These are phyloP conservation scores for Amylocystis lapponica DNA, from an alignment of 768 basidiomycete genomes.

Conservation along the genomic window DNA sequence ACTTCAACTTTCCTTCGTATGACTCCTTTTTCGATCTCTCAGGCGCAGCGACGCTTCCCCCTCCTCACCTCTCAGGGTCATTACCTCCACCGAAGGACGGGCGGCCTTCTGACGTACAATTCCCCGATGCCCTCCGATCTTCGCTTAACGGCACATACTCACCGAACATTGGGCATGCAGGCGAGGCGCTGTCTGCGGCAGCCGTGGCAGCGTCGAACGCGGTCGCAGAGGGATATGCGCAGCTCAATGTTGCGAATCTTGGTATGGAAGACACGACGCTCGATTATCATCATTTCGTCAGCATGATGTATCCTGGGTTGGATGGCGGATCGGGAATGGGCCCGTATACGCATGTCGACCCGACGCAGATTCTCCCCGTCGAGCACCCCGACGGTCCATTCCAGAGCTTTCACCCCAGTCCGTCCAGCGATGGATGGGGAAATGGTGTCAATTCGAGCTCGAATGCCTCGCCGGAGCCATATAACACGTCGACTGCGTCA, in stretches of 20 bases:
- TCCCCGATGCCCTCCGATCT: conserved; percentile 18
- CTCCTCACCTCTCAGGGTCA: conserved; percentile 27
- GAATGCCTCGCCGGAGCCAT: conserved; percentile 71
- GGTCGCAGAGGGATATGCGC: conserved; percentile 70
- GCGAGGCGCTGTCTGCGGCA: conserved; percentile 58
- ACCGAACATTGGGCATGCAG: conserved; percentile 7
- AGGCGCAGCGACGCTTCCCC: conserved; percentile 23
- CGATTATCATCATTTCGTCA: conserved; percentile 63
- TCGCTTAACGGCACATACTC: conserved; percentile 19
- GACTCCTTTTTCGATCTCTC: conserved; percentile 51
- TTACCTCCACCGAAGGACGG: conserved; percentile 11
- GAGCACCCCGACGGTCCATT: conserved; percentile 37
- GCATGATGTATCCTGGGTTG: conserved; percentile 49
- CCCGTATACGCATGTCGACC: conserved; percentile 80
- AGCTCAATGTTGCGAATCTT: conserved; percentile 49
- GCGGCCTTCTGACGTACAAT: conserved; percentile 10
- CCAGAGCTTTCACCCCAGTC: conserved; percentile 62
- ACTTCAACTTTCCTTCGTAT: conserved; percentile 60
- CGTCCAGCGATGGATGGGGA: conserved; percentile 79
- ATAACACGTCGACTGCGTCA: conserved; percentile 62
- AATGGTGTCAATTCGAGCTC: conserved; percentile 63
- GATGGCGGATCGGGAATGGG: conserved; percentile 35
- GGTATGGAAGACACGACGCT: conserved; percentile 50
- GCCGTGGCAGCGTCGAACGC: conserved; percentile 61
- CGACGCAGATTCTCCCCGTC: conserved; percentile 73